Percentiles rank a stretch among this genome's conserved stretches.
Conservation (phyloP, 1,139 yeast species). For the Pichia sp. region DNA sequence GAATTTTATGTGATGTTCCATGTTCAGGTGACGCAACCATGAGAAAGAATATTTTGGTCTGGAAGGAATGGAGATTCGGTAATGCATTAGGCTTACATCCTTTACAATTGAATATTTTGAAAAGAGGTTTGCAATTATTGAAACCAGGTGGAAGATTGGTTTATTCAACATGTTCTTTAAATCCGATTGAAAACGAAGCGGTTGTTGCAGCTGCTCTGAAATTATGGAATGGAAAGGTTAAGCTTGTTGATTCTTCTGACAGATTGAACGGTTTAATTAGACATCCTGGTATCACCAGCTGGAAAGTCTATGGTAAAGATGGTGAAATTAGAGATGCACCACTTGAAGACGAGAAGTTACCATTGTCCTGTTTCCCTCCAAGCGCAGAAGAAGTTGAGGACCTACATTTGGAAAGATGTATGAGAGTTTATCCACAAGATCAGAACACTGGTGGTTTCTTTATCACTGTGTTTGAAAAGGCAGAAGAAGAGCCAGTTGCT, state of each 20-base stretch:
- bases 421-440: conserved; percentile 94
- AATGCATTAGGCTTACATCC: conserved; percentile 86
- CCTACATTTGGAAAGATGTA: conserved; percentile 68
- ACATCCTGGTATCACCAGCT: conserved; percentile 61
- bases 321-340: conserved; percentile 43
- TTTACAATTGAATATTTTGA: conserved; percentile 79
- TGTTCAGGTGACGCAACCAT: conserved; percentile 99
- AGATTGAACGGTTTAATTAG: conserved; percentile 73
- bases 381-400: conserved; percentile 55
- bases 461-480: conserved; percentile 84
- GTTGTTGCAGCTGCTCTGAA: conserved; percentile 90
- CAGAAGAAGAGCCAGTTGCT: too few species aligned
- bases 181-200: conserved; percentile 96
- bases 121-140: conserved; percentile 83
- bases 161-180: conserved; percentile 92
- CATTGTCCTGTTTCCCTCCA: conserved; percentile 73
- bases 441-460: conserved; percentile 98
- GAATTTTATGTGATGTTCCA: conserved; percentile 96
- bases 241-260: conserved; percentile 61
- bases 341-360: conserved; percentile 37
- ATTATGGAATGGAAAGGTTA: conserved; percentile 54
- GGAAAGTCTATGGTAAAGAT: conserved; percentile 86
- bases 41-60: conserved; percentile 93
- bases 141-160: conserved; percentile 89
- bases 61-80: conserved; percentile 92